A percentile compares a stretch with the other conserved stretches of the same genome.
phyloP scores from a whole-genome alignment of 805 yeast species.

The Suhomyces kilbournensis region DNA sequence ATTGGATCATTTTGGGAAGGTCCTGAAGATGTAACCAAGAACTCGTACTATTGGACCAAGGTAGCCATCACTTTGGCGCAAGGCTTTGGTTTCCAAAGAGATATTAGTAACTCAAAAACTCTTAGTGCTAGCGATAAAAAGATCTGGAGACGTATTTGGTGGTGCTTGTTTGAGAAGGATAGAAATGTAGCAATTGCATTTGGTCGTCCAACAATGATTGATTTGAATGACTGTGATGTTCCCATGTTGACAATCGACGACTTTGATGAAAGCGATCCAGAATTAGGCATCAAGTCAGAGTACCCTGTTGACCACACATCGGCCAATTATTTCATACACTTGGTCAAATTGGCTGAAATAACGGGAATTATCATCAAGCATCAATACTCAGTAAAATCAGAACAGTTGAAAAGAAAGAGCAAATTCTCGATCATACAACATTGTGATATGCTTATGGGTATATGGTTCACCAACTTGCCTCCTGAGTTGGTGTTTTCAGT shows the following conservation, averaged over 20 bases:
- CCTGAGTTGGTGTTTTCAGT: conserved; percentile 59
- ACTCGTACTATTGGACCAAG: conserved; percentile 67
- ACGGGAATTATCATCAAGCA: conserved; percentile 66
- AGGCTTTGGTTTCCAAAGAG: conserved; percentile 72
- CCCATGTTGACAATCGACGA: conserved; percentile 69
- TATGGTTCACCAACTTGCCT: conserved; percentile 71
- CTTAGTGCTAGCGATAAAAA: conserved; percentile 41
- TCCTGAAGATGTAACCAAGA: conserved; percentile 64
- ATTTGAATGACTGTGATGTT: conserved; percentile 71
- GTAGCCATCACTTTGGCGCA: conserved; percentile 70
- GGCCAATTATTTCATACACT: conserved; percentile 57
- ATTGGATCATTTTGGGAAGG: conserved; percentile 74
- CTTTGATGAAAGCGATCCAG: conserved; percentile 52
- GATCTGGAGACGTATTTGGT: conserved; percentile 69
- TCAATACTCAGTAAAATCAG: conserved; percentile 69
- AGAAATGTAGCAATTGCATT: conserved; percentile 65
- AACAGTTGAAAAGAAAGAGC: conserved; percentile 45
- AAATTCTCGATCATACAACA: conserved; percentile 52
- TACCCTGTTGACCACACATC: conserved; percentile 49
- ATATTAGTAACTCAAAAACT: conserved; percentile 39
- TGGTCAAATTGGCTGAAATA: conserved; percentile 65
- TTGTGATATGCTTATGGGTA: conserved; percentile 73
- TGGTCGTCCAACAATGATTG: conserved; percentile 69
- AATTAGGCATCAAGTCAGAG: conserved; percentile 29
- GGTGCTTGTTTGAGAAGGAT: conserved; percentile 74